Evolutionary conservation across 2,329 filamentous ascomycete species (phyloP).

Genomic region (Sclerotinia borealis): DNA sequence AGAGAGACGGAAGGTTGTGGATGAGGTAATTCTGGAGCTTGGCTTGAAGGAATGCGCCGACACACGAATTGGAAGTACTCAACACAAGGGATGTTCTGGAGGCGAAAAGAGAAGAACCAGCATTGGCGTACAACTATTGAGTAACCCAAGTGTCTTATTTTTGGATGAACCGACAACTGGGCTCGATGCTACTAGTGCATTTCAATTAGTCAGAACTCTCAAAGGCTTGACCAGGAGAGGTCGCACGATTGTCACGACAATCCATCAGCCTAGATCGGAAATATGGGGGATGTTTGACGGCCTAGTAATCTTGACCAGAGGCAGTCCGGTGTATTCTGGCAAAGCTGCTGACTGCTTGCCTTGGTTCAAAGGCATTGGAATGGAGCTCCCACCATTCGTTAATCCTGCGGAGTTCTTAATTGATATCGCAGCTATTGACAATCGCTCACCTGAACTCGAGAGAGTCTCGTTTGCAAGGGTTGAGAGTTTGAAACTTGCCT

Average conservation of each 20-base stretch:
- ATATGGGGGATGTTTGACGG: conserved; percentile 75
- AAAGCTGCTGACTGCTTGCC: conserved; percentile 49
- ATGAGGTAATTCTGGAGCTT: conserved; percentile 70
- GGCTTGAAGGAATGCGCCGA: conserved; percentile 72
- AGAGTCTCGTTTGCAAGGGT: conserved; percentile 53
- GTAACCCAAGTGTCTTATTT: conserved; percentile 71
- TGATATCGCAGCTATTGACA: conserved; percentile 69
- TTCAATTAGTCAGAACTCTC: conserved; percentile 64
- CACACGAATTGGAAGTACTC: conserved; percentile 64
- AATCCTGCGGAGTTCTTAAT: conserved; percentile 75
- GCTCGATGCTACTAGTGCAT: conserved; percentile 70
- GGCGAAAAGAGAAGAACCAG: conserved; percentile 73
- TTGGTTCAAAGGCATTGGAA: conserved; percentile 57
- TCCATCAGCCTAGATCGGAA: conserved; percentile 72
- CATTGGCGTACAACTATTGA: conserved; percentile 72
- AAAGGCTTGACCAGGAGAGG: conserved; percentile 63
- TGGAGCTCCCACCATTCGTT: conserved; percentile 61
- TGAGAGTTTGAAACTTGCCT: conserved; percentile 52
- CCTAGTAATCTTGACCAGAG: conserved; percentile 61
- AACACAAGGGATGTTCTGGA: conserved; percentile 70
- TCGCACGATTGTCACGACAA: conserved; percentile 65
- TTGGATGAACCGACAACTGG: conserved; percentile 76
- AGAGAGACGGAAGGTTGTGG: conserved; percentile 59
- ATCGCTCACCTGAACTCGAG: conserved; percentile 61
- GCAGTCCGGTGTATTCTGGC: conserved; percentile 64